phyloP scores from a whole-genome alignment of 1,284 basidiomycete species.

The Ganoderma lucidum region DNA sequence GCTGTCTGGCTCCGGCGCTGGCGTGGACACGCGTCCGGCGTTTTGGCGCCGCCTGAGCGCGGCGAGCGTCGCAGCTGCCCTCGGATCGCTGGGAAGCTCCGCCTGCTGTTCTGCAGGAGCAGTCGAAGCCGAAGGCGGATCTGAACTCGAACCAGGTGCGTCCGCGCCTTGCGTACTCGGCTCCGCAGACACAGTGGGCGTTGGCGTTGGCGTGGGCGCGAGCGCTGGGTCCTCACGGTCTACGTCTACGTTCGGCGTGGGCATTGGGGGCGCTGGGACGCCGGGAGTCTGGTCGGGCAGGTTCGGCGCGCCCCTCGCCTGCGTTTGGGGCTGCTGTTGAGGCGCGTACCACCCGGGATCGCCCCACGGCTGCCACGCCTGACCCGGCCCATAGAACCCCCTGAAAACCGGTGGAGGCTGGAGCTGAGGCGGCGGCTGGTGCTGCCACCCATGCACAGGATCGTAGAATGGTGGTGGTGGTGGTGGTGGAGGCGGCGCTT shows the following conservation, averaged over 20 bases:
- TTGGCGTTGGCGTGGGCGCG: constrained; percentile 18
- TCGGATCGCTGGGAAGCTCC: constrained; percentile 13
- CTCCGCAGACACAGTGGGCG: constrained; percentile 11
- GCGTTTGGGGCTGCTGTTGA: background rate
- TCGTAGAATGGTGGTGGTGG: constrained; percentile 38
- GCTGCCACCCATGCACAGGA: constrained; percentile 35
- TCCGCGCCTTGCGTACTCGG: background rate
- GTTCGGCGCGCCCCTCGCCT: background rate
- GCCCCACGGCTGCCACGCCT: constrained; percentile 70
- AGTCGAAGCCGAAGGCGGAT: background rate
- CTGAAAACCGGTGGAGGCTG: constrained; percentile 44
- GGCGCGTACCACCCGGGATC: constrained; percentile 42
- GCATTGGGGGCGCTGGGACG: constrained; percentile 12
- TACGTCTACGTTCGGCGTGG: constrained; percentile 7
- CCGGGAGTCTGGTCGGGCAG: constrained; percentile 29
- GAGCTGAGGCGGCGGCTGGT: constrained; percentile 39
- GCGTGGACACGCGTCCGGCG: background rate
- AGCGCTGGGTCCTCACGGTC: background rate
- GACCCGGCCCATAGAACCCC: constrained; percentile 70
- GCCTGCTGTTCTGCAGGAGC: background rate
- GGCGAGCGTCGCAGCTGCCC: constrained; percentile 25
- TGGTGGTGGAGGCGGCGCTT: constrained; percentile 31
- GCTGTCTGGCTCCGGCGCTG: background rate
- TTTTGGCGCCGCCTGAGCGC: constrained; percentile 24
- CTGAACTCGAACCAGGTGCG: background rate